Conservation (phyloP, 139 green algal species). For the Chlorella vulgaris region DNA sequence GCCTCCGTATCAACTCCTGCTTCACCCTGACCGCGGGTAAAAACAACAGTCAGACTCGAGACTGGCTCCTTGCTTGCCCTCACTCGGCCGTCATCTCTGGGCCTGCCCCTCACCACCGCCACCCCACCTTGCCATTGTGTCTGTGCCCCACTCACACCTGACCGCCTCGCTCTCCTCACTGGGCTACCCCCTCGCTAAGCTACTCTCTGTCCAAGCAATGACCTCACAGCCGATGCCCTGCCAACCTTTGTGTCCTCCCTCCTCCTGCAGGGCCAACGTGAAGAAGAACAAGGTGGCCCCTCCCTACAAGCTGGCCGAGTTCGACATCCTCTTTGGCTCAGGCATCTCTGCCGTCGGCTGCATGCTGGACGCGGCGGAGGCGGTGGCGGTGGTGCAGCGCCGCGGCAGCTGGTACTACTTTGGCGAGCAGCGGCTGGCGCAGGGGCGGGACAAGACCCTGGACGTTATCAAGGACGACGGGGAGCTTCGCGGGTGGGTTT, state of each 20-base stretch:
- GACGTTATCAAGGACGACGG: slow-evolving; percentile 49
- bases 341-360: slow-evolving; percentile 78
- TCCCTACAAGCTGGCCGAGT: slow-evolving; percentile 77
- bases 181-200: too few relatives aligned
- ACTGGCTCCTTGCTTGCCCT: too few relatives aligned
- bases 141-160: too few relatives aligned
- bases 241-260: too few relatives aligned
- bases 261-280: slow-evolving; percentile 69
- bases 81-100: too few relatives aligned
- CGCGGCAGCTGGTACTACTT: slow-evolving; percentile 76
- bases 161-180: too few relatives aligned
- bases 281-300: slow-evolving; percentile 96
- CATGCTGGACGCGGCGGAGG: slow-evolving; percentile 85
- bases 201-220: too few relatives aligned
- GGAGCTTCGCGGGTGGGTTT: slow-evolving; percentile 29
- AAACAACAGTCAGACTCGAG: too few relatives aligned
- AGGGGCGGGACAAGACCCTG: slow-evolving; percentile 73
- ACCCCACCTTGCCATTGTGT: too few relatives aligned
- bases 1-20: not conserved
- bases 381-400: slow-evolving; percentile 62
- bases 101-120: too few relatives aligned
- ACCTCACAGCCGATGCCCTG: too few relatives aligned
- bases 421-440: slow-evolving; percentile 56
- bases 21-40: too few relatives aligned
- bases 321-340: slow-evolving; percentile 90